These are phyloP conservation scores for Colletotrichum phormii DNA, from an alignment of 2,329 filamentous ascomycete genomes.

Conservation along the genomic window DNA sequence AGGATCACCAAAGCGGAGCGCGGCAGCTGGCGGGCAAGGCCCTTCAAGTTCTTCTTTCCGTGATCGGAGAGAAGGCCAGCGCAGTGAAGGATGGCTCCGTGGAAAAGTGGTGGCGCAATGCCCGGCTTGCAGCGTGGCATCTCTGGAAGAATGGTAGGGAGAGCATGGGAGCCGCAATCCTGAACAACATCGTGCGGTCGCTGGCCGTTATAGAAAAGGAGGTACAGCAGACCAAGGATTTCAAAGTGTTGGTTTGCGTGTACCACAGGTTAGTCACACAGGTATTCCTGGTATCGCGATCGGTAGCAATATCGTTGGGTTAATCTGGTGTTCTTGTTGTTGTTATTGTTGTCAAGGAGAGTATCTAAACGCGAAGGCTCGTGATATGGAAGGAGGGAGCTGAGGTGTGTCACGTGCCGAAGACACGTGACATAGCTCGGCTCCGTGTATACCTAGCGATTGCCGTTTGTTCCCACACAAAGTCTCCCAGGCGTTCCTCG, in stretches of 20 bases:
- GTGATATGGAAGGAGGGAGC: too few species aligned
- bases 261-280: too few species aligned
- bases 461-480: too few species aligned
- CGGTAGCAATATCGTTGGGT: too few species aligned
- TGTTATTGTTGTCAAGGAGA: too few species aligned
- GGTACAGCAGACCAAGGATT: conserved; percentile 41
- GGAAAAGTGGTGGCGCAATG: conserved; percentile 65
- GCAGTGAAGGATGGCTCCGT: conserved; percentile 30
- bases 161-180: conserved; percentile 73
- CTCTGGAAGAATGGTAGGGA: conserved; percentile 74
- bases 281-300: too few species aligned
- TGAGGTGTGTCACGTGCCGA: too few species aligned
- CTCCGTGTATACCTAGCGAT: too few species aligned
- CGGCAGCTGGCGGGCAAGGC: conserved; percentile 67
- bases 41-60: conserved; percentile 59
- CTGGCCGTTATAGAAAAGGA: conserved; percentile 54
- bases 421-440: too few species aligned
- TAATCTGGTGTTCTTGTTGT: too few species aligned
- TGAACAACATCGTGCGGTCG: conserved; percentile 59
- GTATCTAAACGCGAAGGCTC: too few species aligned
- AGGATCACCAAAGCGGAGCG: conserved; percentile 70
- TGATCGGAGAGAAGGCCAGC: conserved; percentile 51
- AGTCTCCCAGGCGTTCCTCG: conserved; percentile 32
- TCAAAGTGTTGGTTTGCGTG: too few species aligned
- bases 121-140: conserved; percentile 71